Conservation (phyloP, 805 yeast genomes). For the Scheffersomyces amazonensis region DNA sequence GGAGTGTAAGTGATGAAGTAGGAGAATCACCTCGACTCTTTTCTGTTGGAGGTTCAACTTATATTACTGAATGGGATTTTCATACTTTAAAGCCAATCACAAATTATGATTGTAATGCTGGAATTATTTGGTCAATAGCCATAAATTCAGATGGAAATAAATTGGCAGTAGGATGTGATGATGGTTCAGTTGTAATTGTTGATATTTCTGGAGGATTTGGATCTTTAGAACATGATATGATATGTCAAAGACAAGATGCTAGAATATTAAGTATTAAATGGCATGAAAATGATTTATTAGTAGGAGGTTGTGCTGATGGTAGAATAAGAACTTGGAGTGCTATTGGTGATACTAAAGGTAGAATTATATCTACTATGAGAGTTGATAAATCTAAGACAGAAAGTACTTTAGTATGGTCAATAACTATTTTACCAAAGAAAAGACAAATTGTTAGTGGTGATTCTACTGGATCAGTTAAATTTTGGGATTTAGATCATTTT, state of each 20-base stretch:
- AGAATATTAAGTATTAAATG: slow-evolving; percentile 79
- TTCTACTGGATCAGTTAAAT: slow-evolving; percentile 88
- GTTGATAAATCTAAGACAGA: slow-evolving; percentile 87
- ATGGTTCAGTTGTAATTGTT: slow-evolving; percentile 81
- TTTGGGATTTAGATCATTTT: slow-evolving; percentile 83
- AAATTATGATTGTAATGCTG: slow-evolving; percentile 88
- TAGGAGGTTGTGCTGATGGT: slow-evolving; percentile 97
- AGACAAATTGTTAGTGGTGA: slow-evolving; percentile 92
- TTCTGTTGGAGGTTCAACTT: slow-evolving; percentile 91
- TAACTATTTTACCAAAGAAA: slow-evolving; percentile 57
- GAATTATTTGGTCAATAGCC: slow-evolving; percentile 87
- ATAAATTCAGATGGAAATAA: slow-evolving; percentile 57
- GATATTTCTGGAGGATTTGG: slow-evolving; percentile 90
- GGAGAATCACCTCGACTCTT: slow-evolving; percentile 72
- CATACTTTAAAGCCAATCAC: slow-evolving; percentile 65
- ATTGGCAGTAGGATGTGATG: slow-evolving; percentile 92
- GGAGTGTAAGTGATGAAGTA: slow-evolving; percentile 55
- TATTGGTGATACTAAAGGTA: slow-evolving; percentile 47
- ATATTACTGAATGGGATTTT: slow-evolving; percentile 89
- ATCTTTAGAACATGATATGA: slow-evolving; percentile 66
- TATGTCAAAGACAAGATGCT: slow-evolving; percentile 80
- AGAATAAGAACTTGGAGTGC: slow-evolving; percentile 79
- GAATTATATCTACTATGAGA: slow-evolving; percentile 79
- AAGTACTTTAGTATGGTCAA: slow-evolving; percentile 89
- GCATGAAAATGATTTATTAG: slow-evolving; percentile 60